Evolutionary conservation across 2,329 filamentous ascomycete species (phyloP).

Genomic region (Trichoderma asperellum): DNA sequence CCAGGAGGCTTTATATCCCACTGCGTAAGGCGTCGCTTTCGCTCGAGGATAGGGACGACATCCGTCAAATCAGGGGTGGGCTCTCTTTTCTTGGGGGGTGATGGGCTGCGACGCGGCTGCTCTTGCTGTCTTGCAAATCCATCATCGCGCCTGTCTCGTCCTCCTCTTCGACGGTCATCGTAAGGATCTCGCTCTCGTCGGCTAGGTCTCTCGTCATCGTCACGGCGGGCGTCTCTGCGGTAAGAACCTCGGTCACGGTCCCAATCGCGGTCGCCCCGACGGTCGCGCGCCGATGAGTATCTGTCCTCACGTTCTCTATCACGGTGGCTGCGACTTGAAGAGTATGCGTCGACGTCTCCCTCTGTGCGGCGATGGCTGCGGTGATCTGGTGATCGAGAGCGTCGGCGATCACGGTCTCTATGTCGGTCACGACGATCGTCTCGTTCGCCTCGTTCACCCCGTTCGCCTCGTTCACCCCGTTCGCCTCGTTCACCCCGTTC

Average conservation of each 20-base stretch:
- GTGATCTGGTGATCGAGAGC: slow-evolving; percentile 85
- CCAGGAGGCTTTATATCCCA: slow-evolving; percentile 99
- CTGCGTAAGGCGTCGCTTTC: slow-evolving; percentile 91
- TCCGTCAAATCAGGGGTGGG: slow-evolving; percentile 94
- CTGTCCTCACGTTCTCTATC: slow-evolving; percentile 93
- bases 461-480: too few species aligned
- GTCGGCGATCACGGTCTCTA: slow-evolving; percentile 64
- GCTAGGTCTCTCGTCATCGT: slow-evolving; percentile 63
- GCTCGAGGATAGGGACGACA: slow-evolving; percentile 77
- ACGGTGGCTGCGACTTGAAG: slow-evolving; percentile 87
- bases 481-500: too few species aligned
- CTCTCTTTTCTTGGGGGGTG: slow-evolving; percentile 86
- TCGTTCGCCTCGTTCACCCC: slow-evolving; percentile 43
- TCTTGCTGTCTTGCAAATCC: slow-evolving; percentile 49
- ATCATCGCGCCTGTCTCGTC: slow-evolving; percentile 50
- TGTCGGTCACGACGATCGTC: slow-evolving; percentile 46
- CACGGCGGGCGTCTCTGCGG: slow-evolving; percentile 65
- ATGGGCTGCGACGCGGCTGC: slow-evolving; percentile 70
- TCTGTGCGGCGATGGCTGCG: slow-evolving; percentile 70
- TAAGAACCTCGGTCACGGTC: slow-evolving; percentile 68
- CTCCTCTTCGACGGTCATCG: slow-evolving; percentile 57
- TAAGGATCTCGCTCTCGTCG: slow-evolving; percentile 61
- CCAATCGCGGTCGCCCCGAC: slow-evolving; percentile 74
- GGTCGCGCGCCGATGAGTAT: slow-evolving; percentile 70
- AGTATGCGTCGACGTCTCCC: slow-evolving; percentile 83